Base-by-base conservation (phyloP, 352 stramenopile genomes). In the Phytophthora cajani region DNA sequence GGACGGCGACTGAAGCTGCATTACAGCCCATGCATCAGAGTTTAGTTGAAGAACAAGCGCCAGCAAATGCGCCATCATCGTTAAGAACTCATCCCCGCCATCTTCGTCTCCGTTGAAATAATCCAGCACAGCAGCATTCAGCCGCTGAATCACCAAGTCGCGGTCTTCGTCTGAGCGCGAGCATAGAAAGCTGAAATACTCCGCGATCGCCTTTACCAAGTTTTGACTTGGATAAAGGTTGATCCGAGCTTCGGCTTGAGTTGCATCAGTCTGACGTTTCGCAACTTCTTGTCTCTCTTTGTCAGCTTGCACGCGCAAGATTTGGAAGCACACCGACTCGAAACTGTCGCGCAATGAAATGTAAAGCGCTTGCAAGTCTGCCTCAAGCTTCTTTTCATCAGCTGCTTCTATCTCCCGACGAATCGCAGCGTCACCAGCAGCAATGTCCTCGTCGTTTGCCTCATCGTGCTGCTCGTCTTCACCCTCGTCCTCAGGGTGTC, bases 401-500 rank as follows among this genome's bases (percentile, higher is more conserved):
- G 50, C 57, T 12, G 61, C 72, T 47, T 80, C 75, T 33, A 71
- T 64, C 19, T 65, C 54, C 68, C 23, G 66, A 62, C 27, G 38
- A 21, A 62, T 27, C 30, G 58, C 16, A 16, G 44, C 59, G 32
- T 54, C 63, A 10, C 52, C 58, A 23, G 44, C 23, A 4, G 57
- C 69, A 61, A 65, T 55, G n/a, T 76, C 69, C 1, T 80, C 72
- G 25, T 60, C 58, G 9, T 69, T 71, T 10, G 61, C 66, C 23
- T 84, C 74, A 44, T 74, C 65, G 11, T 70, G 60, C 27, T 74
- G 67, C 21, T 54, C 61, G 49, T 80, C 67, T 12, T 79, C 70
- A 67, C 19, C 58, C n/a, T 88, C 82, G 25, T 90, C 79, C 47
- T 94, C 85, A 27, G 95, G 95, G 77, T 99, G 90, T 6, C 88